A percentile compares a stretch with the other conserved stretches of the same genome.
These are phyloP conservation scores for Yarrowia sp. DNA, from an alignment of 805 yeast species.

Conservation along the genomic window DNA sequence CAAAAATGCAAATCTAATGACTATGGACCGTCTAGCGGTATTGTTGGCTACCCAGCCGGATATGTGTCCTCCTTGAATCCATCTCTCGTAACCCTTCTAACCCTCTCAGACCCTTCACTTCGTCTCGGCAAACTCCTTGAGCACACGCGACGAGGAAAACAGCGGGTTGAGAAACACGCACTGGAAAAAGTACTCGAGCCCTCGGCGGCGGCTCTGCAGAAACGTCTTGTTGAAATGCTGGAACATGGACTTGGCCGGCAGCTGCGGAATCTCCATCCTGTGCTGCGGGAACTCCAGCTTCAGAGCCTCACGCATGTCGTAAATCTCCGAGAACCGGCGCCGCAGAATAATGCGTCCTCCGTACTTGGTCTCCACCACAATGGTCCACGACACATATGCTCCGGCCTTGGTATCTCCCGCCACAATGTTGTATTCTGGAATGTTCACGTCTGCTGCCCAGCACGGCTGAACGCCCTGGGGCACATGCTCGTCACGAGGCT, in stretches of 20 bases:
- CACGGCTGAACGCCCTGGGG: constrained; percentile 25
- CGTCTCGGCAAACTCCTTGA: constrained; percentile 10
- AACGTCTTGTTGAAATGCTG: constrained; percentile 40
- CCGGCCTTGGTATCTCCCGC: constrained; percentile 41
- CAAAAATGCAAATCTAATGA: neutral
- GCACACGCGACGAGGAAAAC: constrained; percentile 34
- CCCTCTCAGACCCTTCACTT: neutral
- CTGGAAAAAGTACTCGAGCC: constrained; percentile 47
- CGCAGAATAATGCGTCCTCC: constrained; percentile 46
- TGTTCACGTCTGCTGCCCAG: constrained; percentile 45
- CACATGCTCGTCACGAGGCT: constrained; percentile 31
- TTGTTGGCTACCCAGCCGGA: too few species aligned
- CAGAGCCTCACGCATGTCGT: constrained; percentile 45
- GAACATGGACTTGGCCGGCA: constrained; percentile 47
- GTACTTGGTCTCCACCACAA: constrained; percentile 41
- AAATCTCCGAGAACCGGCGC: constrained; percentile 67
- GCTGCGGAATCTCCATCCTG: constrained; percentile 43
- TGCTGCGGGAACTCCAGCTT: constrained; percentile 41
- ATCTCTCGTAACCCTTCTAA: neutral
- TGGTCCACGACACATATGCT: constrained; percentile 47
- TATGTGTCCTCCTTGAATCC: too few species aligned
- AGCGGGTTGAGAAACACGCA: constrained; percentile 48
- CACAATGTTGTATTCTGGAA: constrained; percentile 44
- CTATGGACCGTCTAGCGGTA: too few species aligned
- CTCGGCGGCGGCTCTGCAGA: constrained; percentile 42